Percentiles rank a stretch among this genome's conserved stretches.
phyloP scores from a whole-genome alignment of 2,329 filamentous ascomycete genomes.

The Furcasterigmium furcatum region DNA sequence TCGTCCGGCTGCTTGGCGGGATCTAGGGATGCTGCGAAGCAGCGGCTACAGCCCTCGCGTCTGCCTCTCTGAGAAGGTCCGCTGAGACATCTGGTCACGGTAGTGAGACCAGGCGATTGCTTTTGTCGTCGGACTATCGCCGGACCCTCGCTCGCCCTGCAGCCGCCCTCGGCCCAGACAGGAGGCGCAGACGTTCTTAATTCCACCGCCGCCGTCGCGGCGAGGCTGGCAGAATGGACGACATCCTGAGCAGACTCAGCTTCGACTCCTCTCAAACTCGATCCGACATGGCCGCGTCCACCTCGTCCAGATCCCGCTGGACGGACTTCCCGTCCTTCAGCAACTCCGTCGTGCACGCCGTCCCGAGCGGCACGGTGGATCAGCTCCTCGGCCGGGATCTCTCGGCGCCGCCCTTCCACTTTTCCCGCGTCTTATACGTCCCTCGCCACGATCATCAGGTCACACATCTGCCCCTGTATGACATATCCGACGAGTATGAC shows the following conservation, averaged over 20 bases:
- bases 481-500: slow-evolving; percentile 6
- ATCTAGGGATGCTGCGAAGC: too few species aligned
- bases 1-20: too few species aligned
- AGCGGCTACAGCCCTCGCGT: too few species aligned
- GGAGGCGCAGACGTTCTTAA: too few species aligned
- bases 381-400: slow-evolving; percentile 5
- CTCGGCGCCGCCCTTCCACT: slow-evolving; percentile 4
- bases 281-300: not conserved
- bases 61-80: too few species aligned
- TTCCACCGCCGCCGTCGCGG: too few species aligned
- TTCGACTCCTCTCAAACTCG: not conserved
- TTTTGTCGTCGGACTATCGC: too few species aligned
- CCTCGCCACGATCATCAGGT: slow-evolving; percentile 5
- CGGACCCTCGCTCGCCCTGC: too few species aligned
- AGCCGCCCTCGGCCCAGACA: too few species aligned
- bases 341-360: not conserved
- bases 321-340: not conserved
- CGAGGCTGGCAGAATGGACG: too few species aligned
- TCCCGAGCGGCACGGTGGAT: not conserved
- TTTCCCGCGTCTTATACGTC: slow-evolving; percentile 11
- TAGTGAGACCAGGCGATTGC: too few species aligned
- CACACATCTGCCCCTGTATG: slow-evolving; percentile 12
- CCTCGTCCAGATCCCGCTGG: not conserved
- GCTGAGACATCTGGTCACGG: too few species aligned
- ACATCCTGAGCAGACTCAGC: not conserved